phyloP scores from a whole-genome alignment of 495 filamentous ascomycete species.

The Parathielavia appendiculata region DNA sequence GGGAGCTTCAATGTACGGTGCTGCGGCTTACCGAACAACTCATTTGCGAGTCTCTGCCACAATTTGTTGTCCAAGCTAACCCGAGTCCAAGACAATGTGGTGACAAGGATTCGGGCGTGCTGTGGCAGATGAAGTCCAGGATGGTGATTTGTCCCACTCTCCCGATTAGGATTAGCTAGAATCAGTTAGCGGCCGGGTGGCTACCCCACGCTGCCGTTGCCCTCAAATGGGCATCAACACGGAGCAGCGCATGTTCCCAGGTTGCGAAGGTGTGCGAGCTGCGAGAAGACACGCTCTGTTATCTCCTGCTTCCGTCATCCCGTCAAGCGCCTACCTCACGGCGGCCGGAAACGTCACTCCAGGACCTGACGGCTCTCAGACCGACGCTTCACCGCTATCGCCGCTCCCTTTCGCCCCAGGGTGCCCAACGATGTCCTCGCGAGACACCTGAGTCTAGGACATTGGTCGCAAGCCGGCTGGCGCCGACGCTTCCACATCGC shows the following conservation, averaged over 20 bases:
- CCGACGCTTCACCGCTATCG: constrained; percentile 1
- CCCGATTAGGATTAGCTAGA: constrained; percentile 7
- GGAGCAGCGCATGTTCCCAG: background rate
- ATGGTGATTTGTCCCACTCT: constrained; percentile 6
- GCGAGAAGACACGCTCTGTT: constrained; percentile 12
- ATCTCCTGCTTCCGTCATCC: background rate
- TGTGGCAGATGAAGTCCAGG: constrained; percentile 1
- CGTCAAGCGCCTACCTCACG: constrained; percentile 4
- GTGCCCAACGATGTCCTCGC: constrained; percentile 19
- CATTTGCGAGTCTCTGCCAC: constrained; percentile 5
- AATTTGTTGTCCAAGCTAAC: constrained; percentile 4
- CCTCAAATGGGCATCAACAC: constrained; percentile 7
- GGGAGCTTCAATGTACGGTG: background rate
- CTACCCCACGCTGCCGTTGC: constrained; percentile 25
- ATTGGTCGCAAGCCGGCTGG: constrained; percentile 20
- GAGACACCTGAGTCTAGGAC: constrained; percentile 12
- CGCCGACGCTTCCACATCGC: constrained; percentile 18
- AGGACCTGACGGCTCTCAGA: background rate
- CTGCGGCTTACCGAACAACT: constrained; percentile 21
- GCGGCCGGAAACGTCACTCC: constrained; percentile 16
- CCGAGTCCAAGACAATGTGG: background rate
- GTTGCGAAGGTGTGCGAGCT: background rate
- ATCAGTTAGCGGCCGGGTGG: constrained; percentile 1
- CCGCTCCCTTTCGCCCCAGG: constrained; percentile 4
- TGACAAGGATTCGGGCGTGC: constrained; percentile 1